A percentile compares a stretch with the other conserved stretches of the same genome.
Conservation (phyloP, 2,329 filamentous ascomycete genomes). For the Fusarium papillatum region DNA sequence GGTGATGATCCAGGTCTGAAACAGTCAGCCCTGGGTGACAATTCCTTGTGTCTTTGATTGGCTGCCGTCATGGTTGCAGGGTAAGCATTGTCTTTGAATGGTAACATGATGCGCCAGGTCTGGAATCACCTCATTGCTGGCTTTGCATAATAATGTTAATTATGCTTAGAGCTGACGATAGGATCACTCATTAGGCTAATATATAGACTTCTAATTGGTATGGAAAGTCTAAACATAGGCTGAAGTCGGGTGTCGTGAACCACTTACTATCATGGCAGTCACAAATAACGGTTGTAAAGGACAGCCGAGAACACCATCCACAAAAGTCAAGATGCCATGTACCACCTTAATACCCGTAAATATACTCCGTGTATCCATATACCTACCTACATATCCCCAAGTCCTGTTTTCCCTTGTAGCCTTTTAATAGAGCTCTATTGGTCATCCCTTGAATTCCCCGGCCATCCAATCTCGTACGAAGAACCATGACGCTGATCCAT, state of each 20-base stretch:
- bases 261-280: neutral
- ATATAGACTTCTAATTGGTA: neutral
- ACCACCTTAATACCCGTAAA: neutral
- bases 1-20: neutral
- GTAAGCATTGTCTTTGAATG: neutral
- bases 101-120: neutral
- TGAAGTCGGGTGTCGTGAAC: neutral
- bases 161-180: too few species aligned
- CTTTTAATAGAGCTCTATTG: neutral
- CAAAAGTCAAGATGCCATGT: neutral
- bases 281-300: neutral
- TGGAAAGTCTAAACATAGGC: neutral
- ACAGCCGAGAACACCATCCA: neutral
- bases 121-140: neutral
- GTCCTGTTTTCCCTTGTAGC: neutral
- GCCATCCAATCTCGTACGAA: neutral
- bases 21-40: neutral
- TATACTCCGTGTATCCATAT: neutral
- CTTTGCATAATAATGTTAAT: neutral
- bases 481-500: neutral
- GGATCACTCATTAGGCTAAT: neutral
- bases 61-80: neutral
- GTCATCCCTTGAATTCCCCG: neutral
- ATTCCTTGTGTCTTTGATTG: neutral
- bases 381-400: neutral